Evolutionary conservation across 768 basidiomycete species (phyloP).

Genomic region (Tephrocybe rancida): DNA sequence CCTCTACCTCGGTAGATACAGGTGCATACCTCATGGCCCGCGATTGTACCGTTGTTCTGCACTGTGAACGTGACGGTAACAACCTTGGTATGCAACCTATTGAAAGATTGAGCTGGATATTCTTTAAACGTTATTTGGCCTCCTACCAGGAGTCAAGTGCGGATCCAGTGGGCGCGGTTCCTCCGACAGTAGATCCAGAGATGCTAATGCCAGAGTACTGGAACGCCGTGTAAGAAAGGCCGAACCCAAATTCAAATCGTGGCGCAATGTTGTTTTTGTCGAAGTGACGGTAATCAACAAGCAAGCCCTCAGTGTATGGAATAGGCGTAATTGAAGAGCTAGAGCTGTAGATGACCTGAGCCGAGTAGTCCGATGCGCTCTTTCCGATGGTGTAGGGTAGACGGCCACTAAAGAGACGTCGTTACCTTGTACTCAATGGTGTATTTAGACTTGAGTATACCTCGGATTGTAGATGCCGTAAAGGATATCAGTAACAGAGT

Average conservation of each 20-base stretch:
- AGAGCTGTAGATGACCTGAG: slow-evolving; percentile 44
- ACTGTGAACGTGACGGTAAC: slow-evolving; percentile 56
- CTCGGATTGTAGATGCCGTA: slow-evolving; percentile 64
- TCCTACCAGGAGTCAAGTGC: slow-evolving; percentile 56
- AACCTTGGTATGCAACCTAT: slow-evolving; percentile 52
- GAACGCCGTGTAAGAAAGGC: slow-evolving; percentile 61
- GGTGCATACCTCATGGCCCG: slow-evolving; percentile 54
- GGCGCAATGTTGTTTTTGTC: slow-evolving; percentile 48
- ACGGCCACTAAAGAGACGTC: slow-evolving; percentile 34
- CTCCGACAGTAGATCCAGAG: slow-evolving; percentile 40
- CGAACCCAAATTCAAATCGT: slow-evolving; percentile 55
- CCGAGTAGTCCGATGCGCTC: slow-evolving; percentile 54
- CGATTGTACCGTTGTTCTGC: slow-evolving; percentile 53
- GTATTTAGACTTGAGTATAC: slow-evolving; percentile 25
- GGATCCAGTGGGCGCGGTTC: slow-evolving; percentile 47
- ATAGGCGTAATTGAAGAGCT: slow-evolving; percentile 44
- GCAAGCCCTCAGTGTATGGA: slow-evolving; percentile 59
- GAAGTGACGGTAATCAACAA: slow-evolving; percentile 62
- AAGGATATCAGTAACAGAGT: slow-evolving; percentile 57
- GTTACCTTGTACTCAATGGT: neutral
- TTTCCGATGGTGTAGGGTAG: slow-evolving; percentile 59
- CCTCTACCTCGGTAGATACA: neutral
- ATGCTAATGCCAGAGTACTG: slow-evolving; percentile 47
- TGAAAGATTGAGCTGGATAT: neutral
- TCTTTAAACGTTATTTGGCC: neutral